These are phyloP conservation scores for Rosa chinensis DNA, from an alignment of 306 rosid genomes.

Conservation along the genomic window DNA sequence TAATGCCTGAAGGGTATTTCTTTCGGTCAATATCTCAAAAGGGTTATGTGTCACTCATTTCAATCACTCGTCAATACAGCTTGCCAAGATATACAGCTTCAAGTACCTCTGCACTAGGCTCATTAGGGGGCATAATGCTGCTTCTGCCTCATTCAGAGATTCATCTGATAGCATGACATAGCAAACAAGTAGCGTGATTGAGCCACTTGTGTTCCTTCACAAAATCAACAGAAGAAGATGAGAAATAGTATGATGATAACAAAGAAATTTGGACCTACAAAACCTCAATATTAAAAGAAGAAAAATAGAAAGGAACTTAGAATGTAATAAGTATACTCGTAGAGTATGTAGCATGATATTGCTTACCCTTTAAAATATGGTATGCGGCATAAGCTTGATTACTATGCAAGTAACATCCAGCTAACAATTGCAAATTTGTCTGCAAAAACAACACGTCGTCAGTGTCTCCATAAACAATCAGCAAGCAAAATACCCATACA, in stretches of 20 bases:
- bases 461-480: background rate
- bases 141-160: constrained; percentile 90
- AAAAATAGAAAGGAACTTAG: background rate
- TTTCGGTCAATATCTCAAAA: background rate
- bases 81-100: background rate
- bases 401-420: constrained; percentile 81
- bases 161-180: constrained; percentile 93
- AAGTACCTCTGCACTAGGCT: constrained; percentile 80
- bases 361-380: constrained; percentile 87
- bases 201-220: constrained; percentile 88
- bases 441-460: constrained; percentile 32
- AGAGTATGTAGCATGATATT: constrained; percentile 7
- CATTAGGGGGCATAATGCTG: constrained; percentile 86
- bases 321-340: background rate
- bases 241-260: constrained; percentile 24
- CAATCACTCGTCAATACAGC: background rate
- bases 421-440: constrained; percentile 83
- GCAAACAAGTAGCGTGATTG: constrained; percentile 99
- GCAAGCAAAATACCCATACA: background rate
- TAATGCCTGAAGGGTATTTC: background rate
- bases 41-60: background rate
- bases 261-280: constrained; percentile 3
- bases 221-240: constrained; percentile 34
- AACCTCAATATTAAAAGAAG: constrained; percentile 9
- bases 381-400: constrained; percentile 87